Conservation (phyloP, 176 grass and related monocot genomes). For the Stipa capillata region DNA sequence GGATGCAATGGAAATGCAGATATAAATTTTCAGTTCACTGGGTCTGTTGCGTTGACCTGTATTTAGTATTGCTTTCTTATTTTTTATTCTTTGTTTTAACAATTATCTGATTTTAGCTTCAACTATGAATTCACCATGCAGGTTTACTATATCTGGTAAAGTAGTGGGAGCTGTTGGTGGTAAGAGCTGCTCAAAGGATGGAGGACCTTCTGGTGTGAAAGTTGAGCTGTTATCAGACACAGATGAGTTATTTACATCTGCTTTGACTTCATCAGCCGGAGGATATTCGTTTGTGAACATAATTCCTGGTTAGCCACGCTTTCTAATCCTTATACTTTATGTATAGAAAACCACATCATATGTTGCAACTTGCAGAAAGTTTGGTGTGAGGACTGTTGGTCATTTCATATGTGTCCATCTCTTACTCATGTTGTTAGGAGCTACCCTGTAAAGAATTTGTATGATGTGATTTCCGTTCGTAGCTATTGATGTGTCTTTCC, state of each 20-base stretch:
- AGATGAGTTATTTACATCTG: conserved; percentile 68
- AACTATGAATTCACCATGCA: conserved; percentile 18
- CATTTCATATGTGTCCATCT: background rate
- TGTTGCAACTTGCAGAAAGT: background rate
- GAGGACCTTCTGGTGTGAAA: conserved; percentile 91
- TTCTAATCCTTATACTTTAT: conserved; percentile 7
- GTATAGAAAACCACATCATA: background rate
- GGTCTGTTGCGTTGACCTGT: conserved; percentile 42
- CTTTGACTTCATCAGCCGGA: conserved; percentile 57
- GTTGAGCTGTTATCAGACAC: conserved; percentile 55
- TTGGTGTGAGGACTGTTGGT: background rate
- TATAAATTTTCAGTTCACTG: conserved; percentile 95
- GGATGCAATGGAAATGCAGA: conserved; percentile 87
- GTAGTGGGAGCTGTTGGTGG: conserved; percentile 64
- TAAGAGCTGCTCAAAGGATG: conserved; percentile 59
- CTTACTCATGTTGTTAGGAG: background rate
- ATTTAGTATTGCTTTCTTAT: conserved; percentile 6
- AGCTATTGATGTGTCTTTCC: background rate
- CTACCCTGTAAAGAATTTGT: background rate
- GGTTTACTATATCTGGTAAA: conserved; percentile 80
- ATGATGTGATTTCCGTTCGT: background rate
- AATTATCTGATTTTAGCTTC: conserved; percentile 18
- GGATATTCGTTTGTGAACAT: conserved; percentile 82
- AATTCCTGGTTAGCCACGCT: conserved; percentile 68
- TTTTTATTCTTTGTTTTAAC: background rate